Base-by-base conservation (phyloP, 202 grass and related monocot species). In the Panicum hallii region DNA sequence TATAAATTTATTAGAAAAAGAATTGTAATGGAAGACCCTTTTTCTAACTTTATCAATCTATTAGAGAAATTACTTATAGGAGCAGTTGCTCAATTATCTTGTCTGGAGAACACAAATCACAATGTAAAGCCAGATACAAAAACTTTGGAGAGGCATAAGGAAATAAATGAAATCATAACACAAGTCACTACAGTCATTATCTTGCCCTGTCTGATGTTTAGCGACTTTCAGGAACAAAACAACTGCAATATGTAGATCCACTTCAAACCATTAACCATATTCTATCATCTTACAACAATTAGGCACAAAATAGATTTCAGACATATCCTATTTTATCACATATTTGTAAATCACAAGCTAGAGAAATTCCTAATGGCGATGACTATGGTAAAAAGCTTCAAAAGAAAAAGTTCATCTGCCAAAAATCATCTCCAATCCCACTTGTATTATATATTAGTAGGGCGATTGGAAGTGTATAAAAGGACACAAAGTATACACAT, bases 291-390 rank as follows among this genome's bases (percentile, higher is more conserved):
- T 23, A 69, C 44, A 10, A 69, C 19, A 22, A 69, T 44, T 41
- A 67, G 36, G 40, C 66, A 44, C 66, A 44, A 69, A 40, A 69
- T 44, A 69, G 44, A 44, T 42, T 42, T 68, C 38, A 44, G 9
- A 43, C n/a, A 43, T 68, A 68, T 43, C 65, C 38, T 43, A 40
- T 68, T 41, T 19, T 43, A 11, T 52, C 9, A 5, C 38, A 68
- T 43, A 67, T 67, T 67, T 10, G 19, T 68, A 68, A 11, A 44
- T 43, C 65, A 68, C 17, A 68, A 68, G 15, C 64, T 67, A 67
- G 34, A 67, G 4, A 41, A 67, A n/a, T 67, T 67, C 34, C 16
- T 67, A 20, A 17, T 41, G 17, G 65, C 14, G 9, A 64, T 16
- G 62, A 38, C 65, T 67, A 67, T 43, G 36, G 17, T 67, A 67